Evolutionary conservation across 352 stramenopile species (phyloP).

Genomic region (Pythium insidiosum): DNA sequence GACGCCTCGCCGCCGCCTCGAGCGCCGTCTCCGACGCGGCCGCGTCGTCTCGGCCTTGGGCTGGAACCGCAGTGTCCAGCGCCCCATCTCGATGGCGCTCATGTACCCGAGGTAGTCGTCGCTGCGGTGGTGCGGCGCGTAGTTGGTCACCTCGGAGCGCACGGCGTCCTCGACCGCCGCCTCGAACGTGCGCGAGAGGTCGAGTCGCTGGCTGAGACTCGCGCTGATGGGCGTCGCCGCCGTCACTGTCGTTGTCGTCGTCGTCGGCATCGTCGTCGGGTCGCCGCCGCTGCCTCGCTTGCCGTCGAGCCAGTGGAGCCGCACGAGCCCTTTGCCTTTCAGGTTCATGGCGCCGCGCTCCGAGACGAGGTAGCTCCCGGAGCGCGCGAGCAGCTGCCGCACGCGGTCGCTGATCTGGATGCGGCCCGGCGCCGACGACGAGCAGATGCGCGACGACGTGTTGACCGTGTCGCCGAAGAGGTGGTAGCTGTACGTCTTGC

Average conservation of each 20-base stretch:
- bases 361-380: constrained; percentile 37
- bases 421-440: constrained; percentile 43
- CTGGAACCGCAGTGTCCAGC: constrained; percentile 38
- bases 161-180: constrained; percentile 43
- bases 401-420: constrained; percentile 65
- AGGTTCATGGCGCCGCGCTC: constrained; percentile 63
- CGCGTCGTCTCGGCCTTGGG: constrained; percentile 15
- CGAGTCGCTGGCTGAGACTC: too few relatives aligned
- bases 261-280: too few relatives aligned
- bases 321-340: constrained; percentile 65
- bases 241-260: too few relatives aligned
- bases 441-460: constrained; percentile 74
- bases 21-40: too few relatives aligned
- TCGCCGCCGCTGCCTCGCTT: constrained; percentile 36
- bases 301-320: constrained; percentile 59
- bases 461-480: constrained; percentile 84
- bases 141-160: constrained; percentile 21
- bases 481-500: constrained; percentile 77
- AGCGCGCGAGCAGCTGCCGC: constrained; percentile 34
- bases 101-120: constrained; percentile 56
- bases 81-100: constrained; percentile 49
- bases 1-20: too few relatives aligned
- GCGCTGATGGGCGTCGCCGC: too few relatives aligned
- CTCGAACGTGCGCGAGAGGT: constrained; percentile 30
- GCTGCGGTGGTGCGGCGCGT: constrained; percentile 36